Evolutionary conservation across 2,329 filamentous ascomycete genomes (phyloP).

Genomic region (Rhynchosporium graminicola): DNA sequence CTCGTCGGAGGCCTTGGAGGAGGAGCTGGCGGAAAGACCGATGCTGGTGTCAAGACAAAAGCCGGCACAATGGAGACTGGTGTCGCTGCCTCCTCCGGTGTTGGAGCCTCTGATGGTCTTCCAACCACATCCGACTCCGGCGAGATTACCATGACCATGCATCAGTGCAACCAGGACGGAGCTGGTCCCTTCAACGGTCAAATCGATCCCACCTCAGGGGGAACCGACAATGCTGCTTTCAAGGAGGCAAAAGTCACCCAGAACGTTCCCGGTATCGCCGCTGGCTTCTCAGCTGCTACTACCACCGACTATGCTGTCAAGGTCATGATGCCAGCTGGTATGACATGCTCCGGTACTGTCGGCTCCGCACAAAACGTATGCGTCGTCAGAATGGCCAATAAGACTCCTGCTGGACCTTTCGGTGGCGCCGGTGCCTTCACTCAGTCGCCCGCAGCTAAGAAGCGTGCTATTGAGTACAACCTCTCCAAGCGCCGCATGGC

Average conservation of each 20-base stretch:
- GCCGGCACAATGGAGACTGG: conserved; percentile 51
- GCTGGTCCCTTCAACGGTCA: conserved; percentile 62
- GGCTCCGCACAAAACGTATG: conserved; percentile 64
- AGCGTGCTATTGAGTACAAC: conserved; percentile 61
- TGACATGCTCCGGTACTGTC: conserved; percentile 63
- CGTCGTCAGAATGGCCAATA: conserved; percentile 57
- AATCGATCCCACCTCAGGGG: conserved; percentile 64
- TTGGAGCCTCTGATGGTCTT: conserved; percentile 53
- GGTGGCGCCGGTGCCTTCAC: conserved; percentile 68
- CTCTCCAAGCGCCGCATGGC: conserved; percentile 42
- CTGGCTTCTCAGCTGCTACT: conserved; percentile 57
- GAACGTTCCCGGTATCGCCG: conserved; percentile 60
- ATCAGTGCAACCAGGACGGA: conserved; percentile 72
- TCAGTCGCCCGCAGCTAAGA: conserved; percentile 57
- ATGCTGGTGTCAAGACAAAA: conserved; percentile 49
- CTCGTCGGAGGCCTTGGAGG: conserved; percentile 9
- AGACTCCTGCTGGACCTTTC: conserved; percentile 51
- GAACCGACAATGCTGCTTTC: conserved; percentile 61
- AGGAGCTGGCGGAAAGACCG: conserved; percentile 32
- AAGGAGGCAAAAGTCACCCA: conserved; percentile 50
- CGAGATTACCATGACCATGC: conserved; percentile 63
- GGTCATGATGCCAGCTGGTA: conserved; percentile 66
- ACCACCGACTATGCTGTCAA: conserved; percentile 66
- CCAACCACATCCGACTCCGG: conserved; percentile 63
- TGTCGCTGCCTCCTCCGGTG: conserved; percentile 55